Evolutionary conservation across 2,329 filamentous ascomycete genomes (phyloP), one percentile per base, ranked within the genome.

Genomic region (Exophiala sp.): DNA sequence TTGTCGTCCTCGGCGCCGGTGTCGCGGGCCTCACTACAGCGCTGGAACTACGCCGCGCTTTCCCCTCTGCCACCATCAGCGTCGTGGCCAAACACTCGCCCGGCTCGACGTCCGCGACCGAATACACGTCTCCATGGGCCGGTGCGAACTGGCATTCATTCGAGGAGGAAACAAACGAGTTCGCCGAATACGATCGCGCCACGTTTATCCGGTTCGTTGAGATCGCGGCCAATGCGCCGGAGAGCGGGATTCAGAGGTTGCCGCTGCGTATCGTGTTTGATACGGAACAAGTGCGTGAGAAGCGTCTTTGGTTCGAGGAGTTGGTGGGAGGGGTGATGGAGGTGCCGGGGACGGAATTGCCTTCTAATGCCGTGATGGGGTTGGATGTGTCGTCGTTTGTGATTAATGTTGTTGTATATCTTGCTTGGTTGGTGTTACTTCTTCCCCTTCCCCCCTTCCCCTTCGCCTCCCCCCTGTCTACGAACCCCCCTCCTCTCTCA

Each of bases 331-430:
- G 91, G 67, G 76, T 80, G 13, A 34, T 16, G 24, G 27, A 42
- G 10, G 38, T 43, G 7, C 46, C 46, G 18, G 39, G 46, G 43
- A 23, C 38, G 10, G 46, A 50, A 21, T 50, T 56, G 6, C 43
- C 53, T 1, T 8, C 37, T 21, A 49, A 46, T 7, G 50, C 41
- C 16, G 35, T 37, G 6, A 18, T 37, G 0, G 85, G 78, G n/a
- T 78, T 83, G 46, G 83, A 88, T 53, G 84, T 83, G 10, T 88
- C 81, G 18, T 85, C 80, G 43, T 74, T 78, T 48, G 95, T 91
- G 67, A 88, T 96, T 66, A 96, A 97, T 70, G 86, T 86, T 0
- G 80, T 85, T 35, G 69, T 95, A 46, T 96, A 95, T 68, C 80
- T 96, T 1, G 81, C 86, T 2, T 96, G 86, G 81, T 81, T 96